Evolutionary conservation across 805 yeast genomes (phyloP).

Genomic region (Wickerhamiella shivajii): DNA sequence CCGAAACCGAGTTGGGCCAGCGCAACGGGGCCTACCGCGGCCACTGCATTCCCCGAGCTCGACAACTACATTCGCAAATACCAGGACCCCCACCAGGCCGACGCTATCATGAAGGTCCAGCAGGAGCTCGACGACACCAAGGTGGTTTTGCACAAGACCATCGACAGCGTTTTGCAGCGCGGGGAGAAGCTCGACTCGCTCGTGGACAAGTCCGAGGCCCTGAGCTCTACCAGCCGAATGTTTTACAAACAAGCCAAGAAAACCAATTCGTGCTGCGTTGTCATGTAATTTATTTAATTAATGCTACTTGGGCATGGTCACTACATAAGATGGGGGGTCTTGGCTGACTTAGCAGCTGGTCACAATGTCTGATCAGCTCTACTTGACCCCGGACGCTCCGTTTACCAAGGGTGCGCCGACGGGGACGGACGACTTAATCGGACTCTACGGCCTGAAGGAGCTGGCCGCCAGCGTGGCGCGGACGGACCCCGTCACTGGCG

Average conservation of each 20-base stretch:
- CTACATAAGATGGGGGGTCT: no score
- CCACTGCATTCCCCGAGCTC: constrained; percentile 42
- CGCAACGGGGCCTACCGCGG: constrained; percentile 29
- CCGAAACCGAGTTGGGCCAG: constrained; percentile 56
- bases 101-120: constrained; percentile 91
- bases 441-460: constrained; percentile 49
- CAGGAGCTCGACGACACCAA: constrained; percentile 96
- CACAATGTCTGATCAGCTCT: constrained; percentile 7
- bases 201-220: constrained; percentile 90
- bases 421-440: constrained; percentile 34
- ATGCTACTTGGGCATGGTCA: neutral
- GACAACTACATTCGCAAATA: constrained; percentile 63
- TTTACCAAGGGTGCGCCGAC: constrained; percentile 26
- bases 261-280: constrained; percentile 79
- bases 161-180: constrained; percentile 84
- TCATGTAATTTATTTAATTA: constrained; percentile 22
- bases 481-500: constrained; percentile 72
- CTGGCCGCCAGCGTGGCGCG: constrained; percentile 75
- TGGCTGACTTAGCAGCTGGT: no score
- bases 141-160: constrained; percentile 88
- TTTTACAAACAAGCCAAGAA: constrained; percentile 96
- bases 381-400: constrained; percentile 9
- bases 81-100: constrained; percentile 96
- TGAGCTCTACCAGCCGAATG: constrained; percentile 77
- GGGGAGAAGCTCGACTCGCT: constrained; percentile 91